phyloP scores from a whole-genome alignment of 2,329 filamentous ascomycete species.

The Madurella fahalii region DNA sequence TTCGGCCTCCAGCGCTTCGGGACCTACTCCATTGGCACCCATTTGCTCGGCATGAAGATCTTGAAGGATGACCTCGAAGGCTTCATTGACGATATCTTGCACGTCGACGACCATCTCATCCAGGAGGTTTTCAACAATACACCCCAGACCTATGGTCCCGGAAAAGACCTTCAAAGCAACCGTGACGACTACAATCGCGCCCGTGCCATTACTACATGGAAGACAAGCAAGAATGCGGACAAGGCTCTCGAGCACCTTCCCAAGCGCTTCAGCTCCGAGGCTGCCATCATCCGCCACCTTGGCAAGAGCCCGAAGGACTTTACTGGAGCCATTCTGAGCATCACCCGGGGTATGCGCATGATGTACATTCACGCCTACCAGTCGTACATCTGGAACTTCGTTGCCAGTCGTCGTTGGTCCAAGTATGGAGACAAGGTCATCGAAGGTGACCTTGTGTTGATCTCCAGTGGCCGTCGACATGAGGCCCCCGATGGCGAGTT shows the following conservation, averaged over 20 bases:
- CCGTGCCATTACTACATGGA: conserved; percentile 71
- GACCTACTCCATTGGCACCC: conserved; percentile 79
- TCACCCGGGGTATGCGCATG: conserved; percentile 75
- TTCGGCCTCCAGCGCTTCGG: conserved; percentile 97
- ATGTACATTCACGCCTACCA: conserved; percentile 99
- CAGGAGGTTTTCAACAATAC: conserved; percentile 45
- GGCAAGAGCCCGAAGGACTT: conserved; percentile 59
- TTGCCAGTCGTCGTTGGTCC: conserved; percentile 75
- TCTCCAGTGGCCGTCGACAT: conserved; percentile 29
- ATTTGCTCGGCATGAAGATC: conserved; percentile 79
- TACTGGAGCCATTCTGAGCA: conserved; percentile 72
- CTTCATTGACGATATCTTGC: conserved; percentile 72
- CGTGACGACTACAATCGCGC: conserved; percentile 77
- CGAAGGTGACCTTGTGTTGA: conserved; percentile 77
- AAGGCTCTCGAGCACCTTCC: conserved; percentile 68
- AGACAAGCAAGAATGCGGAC: conserved; percentile 52
- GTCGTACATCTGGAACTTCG: conserved; percentile 88
- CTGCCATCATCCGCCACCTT: conserved; percentile 73
- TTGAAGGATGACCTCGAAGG: conserved; percentile 75
- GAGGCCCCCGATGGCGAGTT: conserved; percentile 46
- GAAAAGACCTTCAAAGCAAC: conserved; percentile 43
- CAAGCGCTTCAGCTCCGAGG: conserved; percentile 76
- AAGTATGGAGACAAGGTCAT: conserved; percentile 69
- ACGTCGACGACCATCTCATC: conserved; percentile 63
- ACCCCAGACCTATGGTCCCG: conserved; percentile 13